Percentiles rank a stretch among this genome's conserved stretches.
These are phyloP conservation scores for Trametes cingulata DNA, from an alignment of 768 basidiomycete genomes.

Conservation along the genomic window DNA sequence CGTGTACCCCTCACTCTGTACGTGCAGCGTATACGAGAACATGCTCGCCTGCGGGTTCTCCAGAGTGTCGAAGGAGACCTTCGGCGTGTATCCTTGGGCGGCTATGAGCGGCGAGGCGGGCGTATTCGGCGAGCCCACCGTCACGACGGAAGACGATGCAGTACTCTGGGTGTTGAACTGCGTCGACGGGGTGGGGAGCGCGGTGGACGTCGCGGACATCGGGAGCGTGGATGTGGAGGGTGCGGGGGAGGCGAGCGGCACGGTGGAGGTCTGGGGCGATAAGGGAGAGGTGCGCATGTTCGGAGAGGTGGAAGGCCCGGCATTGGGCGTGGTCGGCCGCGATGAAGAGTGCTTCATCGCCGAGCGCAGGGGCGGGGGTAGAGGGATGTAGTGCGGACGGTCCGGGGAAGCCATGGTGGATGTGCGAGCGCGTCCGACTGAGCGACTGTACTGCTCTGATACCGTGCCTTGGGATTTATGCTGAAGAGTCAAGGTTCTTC, in stretches of 20 bases:
- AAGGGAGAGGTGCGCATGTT: conserved; percentile 13
- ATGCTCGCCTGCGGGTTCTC: conserved; percentile 79
- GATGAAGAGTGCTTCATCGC: conserved; percentile 52
- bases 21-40: conserved; percentile 86
- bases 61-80: conserved; percentile 87
- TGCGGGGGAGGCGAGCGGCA: conserved; percentile 13
- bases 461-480: background rate
- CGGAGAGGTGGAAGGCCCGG: conserved; percentile 21
- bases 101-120: conserved; percentile 23
- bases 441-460: background rate
- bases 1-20: conserved; percentile 80
- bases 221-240: conserved; percentile 10
- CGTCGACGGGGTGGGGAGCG: conserved; percentile 5
- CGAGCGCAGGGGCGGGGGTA: conserved; percentile 45
- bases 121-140: conserved; percentile 17
- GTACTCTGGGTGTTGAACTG: background rate
- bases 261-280: conserved; percentile 15
- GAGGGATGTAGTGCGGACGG: conserved; percentile 24
- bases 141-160: conserved; percentile 12
- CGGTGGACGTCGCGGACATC: conserved; percentile 18
- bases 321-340: conserved; percentile 28
- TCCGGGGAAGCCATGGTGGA: conserved; percentile 23
- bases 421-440: background rate
- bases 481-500: background rate
- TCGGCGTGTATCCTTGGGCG: conserved; percentile 49